Conservation (phyloP, 805 yeast genomes). For the Tetrapisispora phaffii region DNA sequence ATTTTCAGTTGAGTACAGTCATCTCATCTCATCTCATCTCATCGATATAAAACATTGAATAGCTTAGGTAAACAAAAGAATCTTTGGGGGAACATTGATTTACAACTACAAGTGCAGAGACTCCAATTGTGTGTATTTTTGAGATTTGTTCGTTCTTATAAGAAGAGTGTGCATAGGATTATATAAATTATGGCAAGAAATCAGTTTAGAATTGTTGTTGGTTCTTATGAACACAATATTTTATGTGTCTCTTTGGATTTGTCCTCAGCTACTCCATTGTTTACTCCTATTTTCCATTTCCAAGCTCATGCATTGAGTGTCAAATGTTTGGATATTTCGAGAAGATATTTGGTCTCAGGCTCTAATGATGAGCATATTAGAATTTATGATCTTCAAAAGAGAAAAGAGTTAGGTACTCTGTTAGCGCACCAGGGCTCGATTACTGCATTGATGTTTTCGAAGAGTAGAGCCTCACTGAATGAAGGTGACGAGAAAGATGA, state of each 20-base stretch:
- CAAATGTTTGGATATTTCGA: conserved; percentile 72
- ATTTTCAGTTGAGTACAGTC: background rate
- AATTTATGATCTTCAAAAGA: conserved; percentile 84
- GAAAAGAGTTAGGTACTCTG: conserved; percentile 87
- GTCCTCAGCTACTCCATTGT: conserved; percentile 44
- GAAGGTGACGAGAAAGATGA: conserved; percentile 6
- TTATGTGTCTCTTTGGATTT: conserved; percentile 72
- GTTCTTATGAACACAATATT: conserved; percentile 91
- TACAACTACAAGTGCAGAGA: too few relatives aligned
- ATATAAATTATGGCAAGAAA: conserved; percentile 7
- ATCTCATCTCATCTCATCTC: background rate
- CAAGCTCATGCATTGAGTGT: conserved; percentile 89
- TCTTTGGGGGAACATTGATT: too few relatives aligned
- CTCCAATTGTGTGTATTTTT: too few relatives aligned
- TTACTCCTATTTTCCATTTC: conserved; percentile 91
- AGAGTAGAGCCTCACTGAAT: conserved; percentile 31
- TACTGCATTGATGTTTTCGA: conserved; percentile 63
- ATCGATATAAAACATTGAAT: background rate
- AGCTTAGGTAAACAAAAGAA: too few relatives aligned
- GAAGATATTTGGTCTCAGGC: conserved; percentile 82
- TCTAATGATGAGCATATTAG: conserved; percentile 93
- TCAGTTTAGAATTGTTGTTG: conserved; percentile 75
- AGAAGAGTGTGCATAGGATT: background rate
- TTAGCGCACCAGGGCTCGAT: conserved; percentile 85
- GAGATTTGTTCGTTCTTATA: too few relatives aligned